Evolutionary conservation across 257 asterid genomes (phyloP), one percentile per base, ranked within the genome.

Genomic region (Thymus quinquecostatus): DNA sequence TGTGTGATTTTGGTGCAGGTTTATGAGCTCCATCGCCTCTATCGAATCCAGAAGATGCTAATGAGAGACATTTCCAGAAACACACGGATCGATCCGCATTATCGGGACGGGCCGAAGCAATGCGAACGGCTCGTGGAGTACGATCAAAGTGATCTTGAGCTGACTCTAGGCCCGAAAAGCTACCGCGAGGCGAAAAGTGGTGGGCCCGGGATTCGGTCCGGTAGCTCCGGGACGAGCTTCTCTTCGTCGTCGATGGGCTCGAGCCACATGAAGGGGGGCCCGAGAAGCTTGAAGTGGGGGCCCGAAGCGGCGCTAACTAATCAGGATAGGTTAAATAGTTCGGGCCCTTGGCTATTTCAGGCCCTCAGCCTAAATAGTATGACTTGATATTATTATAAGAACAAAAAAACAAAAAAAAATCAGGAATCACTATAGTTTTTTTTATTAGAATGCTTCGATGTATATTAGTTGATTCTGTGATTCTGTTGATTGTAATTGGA

Each of bases 21-120:
- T 27, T 78, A 74, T 58, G 99, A 94, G 82, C 97, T 91, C 36
- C 97, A 91, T 72, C 95, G 99, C 3, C 83, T 94, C 3, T 94
- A 94, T 75, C 83, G 73, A 81, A 84, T 82, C 66, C 99, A 94
- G 77, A 89, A 91, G 78, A 70, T 62, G 66, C 86, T 94, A 47
- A 94, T 91, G 99, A 86, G 82, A 64, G 88, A 86, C 45, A 76
- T 68, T 2, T 60, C 78, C 3, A 77, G 12, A 71, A 70, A 59
- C 41, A 34, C 66, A 13, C 71, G 50, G 8, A 71, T 49, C 5
- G 76, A 34, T 9, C 76, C 63, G 64, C 14, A 70, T 21, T 29
- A 40, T 75, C 63, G 70, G 67, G 70, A 29, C 58, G 69, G 6
- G 61, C 60, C 82, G 8, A 78, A 11, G 10, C 10, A 79, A 62